Conservation (phyloP, 2,329 filamentous ascomycete genomes). For the Exophiala dermatitidis region DNA sequence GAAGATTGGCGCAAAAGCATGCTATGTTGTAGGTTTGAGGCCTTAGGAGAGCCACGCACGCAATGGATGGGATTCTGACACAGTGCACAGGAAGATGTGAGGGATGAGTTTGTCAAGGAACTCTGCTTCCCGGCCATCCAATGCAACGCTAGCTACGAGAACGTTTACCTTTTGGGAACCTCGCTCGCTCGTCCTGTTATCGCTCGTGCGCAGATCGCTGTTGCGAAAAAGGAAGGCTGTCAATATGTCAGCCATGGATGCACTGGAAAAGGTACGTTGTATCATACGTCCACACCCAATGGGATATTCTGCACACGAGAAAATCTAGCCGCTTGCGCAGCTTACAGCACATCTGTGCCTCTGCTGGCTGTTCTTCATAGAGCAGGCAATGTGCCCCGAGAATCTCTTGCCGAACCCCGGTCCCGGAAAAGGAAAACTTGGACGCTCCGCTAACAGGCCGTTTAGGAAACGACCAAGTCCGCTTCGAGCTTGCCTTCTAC, state of each 20-base stretch:
- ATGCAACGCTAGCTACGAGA: conserved; percentile 42
- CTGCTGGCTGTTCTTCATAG: too few species aligned
- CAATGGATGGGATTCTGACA: conserved; percentile 28
- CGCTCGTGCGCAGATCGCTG: conserved; percentile 39
- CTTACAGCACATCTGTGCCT: too few species aligned
- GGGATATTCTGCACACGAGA: conserved; percentile 15
- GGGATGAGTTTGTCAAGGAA: conserved; percentile 70
- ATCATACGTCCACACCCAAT: too few species aligned
- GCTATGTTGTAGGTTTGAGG: conserved; percentile 20
- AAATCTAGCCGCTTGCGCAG: conserved; percentile 15
- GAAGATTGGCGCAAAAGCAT: conserved; percentile 62
- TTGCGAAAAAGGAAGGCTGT: conserved; percentile 39
- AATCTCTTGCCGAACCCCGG: too few species aligned
- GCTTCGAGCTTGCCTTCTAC: conserved; percentile 46
- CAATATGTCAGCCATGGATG: conserved; percentile 37
- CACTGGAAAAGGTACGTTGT: conserved; percentile 31
- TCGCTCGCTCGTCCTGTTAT: conserved; percentile 41
- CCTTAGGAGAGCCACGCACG: too few species aligned
- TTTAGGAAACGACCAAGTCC: conserved; percentile 41
- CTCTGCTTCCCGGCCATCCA: conserved; percentile 73
- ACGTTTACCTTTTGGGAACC: conserved; percentile 24
- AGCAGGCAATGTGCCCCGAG: too few species aligned
- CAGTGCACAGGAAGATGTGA: conserved; percentile 47
- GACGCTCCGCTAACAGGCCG: too few species aligned
- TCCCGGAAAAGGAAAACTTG: too few species aligned